Evolutionary conservation across 805 yeast genomes (phyloP).

Genomic region (Candida jianshihensis): DNA sequence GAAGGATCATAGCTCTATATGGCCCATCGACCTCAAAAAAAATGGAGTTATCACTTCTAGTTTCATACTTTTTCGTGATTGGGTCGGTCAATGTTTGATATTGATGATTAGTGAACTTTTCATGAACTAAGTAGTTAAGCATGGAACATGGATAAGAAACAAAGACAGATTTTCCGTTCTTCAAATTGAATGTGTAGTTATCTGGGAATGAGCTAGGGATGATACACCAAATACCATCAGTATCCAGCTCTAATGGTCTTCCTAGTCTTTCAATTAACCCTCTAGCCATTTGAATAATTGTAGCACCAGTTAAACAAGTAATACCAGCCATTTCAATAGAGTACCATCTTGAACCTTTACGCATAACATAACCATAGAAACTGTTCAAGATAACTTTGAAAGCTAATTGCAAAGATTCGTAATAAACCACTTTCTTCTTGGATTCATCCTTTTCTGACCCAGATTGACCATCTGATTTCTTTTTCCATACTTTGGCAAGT

Average conservation of each 20-base stretch:
- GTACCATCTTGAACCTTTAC: conserved; percentile 98
- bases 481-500: conserved; percentile 90
- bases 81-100: conserved; percentile 83
- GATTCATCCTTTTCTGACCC: conserved; percentile 77
- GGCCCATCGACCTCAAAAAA: conserved; percentile 99
- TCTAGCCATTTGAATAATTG: conserved; percentile 96
- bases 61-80: conserved; percentile 57
- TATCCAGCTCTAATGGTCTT: conserved; percentile 90
- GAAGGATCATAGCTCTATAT: conserved; percentile 92
- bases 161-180: conserved; percentile 69
- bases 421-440: conserved; percentile 83
- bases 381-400: conserved; percentile 95
- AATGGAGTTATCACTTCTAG: conserved; percentile 84
- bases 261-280: conserved; percentile 87
- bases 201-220: conserved; percentile 92
- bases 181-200: conserved; percentile 60
- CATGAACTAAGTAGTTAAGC: conserved; percentile 90
- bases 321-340: conserved; percentile 99
- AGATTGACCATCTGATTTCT: conserved; percentile 53
- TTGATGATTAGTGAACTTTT: conserved; percentile 86
- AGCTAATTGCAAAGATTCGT: conserved; percentile 93
- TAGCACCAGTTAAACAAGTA: conserved; percentile 96
- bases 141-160: conserved; percentile 93
- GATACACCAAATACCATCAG: conserved; percentile 99
- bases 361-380: conserved; percentile 97